Evolutionary conservation across 1,284 basidiomycete genomes (phyloP).

Genomic region (Cutaneotrichosporon mucoides): DNA sequence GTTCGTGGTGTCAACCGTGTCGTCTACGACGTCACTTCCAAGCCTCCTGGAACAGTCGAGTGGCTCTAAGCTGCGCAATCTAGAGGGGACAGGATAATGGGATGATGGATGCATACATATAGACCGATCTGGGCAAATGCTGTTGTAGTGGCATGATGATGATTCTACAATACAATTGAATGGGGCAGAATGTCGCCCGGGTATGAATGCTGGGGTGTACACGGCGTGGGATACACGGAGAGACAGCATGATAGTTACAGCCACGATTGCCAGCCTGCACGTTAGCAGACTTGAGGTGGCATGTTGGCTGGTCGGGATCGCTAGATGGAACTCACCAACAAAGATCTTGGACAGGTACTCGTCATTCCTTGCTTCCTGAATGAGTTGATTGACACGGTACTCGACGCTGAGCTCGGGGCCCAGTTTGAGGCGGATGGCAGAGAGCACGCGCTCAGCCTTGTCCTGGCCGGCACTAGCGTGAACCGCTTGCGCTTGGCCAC

Average conservation of each 20-base stretch:
- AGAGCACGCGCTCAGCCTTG: slow-evolving; percentile 83
- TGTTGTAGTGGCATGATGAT: not conserved
- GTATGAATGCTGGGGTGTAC: not conserved
- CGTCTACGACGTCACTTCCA: slow-evolving; percentile 94
- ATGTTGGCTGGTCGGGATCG: too few relatives aligned
- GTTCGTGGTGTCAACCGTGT: slow-evolving; percentile 80
- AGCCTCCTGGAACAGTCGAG: slow-evolving; percentile 74
- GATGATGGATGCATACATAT: slow-evolving; percentile 7
- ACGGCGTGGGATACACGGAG: too few relatives aligned
- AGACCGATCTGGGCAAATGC: not conserved
- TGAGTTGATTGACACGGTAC: slow-evolving; percentile 88
- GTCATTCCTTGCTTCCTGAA: slow-evolving; percentile 79
- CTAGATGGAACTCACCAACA: slow-evolving; percentile 50
- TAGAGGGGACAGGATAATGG: not conserved
- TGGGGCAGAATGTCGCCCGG: not conserved
- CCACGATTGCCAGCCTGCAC: slow-evolving; percentile 27
- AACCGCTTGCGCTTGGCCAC: slow-evolving; percentile 19
- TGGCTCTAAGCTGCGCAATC: slow-evolving; percentile 33
- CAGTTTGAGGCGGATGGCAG: slow-evolving; percentile 72
- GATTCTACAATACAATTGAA: not conserved
- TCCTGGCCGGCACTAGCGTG: slow-evolving; percentile 58
- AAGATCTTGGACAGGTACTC: slow-evolving; percentile 76
- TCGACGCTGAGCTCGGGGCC: slow-evolving; percentile 81
- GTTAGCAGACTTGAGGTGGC: too few relatives aligned
- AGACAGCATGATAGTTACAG: slow-evolving; percentile 1